These are phyloP conservation scores for Fomitopsis pulvina DNA, from an alignment of 768 basidiomycete genomes.

Conservation along the genomic window DNA sequence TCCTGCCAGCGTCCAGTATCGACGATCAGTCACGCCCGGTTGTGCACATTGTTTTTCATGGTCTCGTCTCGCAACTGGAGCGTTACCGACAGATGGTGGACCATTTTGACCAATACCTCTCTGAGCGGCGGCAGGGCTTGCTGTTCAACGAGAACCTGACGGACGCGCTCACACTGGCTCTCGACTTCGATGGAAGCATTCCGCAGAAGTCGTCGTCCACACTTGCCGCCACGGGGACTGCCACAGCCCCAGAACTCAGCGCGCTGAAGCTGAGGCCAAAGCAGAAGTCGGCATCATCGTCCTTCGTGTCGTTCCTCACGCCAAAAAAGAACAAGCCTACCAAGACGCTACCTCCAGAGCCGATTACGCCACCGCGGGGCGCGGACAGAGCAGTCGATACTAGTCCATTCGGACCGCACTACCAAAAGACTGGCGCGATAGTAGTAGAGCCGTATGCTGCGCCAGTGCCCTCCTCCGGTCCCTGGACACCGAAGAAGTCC, in stretches of 20 bases:
- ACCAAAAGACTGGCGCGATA: constrained; percentile 69
- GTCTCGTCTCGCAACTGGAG: constrained; percentile 76
- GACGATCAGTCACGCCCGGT: constrained; percentile 72
- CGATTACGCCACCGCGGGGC: constrained; percentile 39
- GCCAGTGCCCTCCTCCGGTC: constrained; percentile 48
- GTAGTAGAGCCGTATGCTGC: constrained; percentile 65
- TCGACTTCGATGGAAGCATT: constrained; percentile 45
- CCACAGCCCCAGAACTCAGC: constrained; percentile 25
- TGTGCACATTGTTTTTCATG: constrained; percentile 73
- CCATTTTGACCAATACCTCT: constrained; percentile 77
- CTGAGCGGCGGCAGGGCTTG: constrained; percentile 83
- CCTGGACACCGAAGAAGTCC: constrained; percentile 56
- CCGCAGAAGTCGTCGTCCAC: constrained; percentile 23
- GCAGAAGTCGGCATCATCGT: constrained; percentile 44
- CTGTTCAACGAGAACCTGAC: constrained; percentile 88
- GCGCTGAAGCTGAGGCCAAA: constrained; percentile 38
- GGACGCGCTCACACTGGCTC: constrained; percentile 73
- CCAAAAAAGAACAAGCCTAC: constrained; percentile 61
- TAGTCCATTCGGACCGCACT: constrained; percentile 82
- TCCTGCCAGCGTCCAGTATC: constrained; percentile 59
- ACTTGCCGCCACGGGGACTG: constrained; percentile 19
- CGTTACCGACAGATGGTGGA: constrained; percentile 69
- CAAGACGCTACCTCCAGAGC: constrained; percentile 28
- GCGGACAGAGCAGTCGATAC: constrained; percentile 41
- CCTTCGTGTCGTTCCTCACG: constrained; percentile 72